These are phyloP conservation scores for Eutypella sp. DNA, from an alignment of 2,329 filamentous ascomycete genomes.

Conservation along the genomic window DNA sequence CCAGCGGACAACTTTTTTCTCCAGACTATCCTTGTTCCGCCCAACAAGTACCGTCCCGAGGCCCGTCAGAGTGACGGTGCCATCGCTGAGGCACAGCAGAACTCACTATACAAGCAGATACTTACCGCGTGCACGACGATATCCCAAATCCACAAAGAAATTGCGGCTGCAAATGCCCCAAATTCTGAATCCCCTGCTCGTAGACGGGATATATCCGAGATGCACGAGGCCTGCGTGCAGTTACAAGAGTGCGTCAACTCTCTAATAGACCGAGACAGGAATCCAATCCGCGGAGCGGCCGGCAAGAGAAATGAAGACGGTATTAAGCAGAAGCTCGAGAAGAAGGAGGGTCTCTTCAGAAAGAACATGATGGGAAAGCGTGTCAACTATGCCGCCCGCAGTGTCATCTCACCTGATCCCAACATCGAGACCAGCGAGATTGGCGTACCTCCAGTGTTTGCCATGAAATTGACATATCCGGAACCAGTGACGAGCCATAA, in stretches of 20 bases:
- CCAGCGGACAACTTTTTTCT: slow-evolving; percentile 92
- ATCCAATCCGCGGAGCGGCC: slow-evolving; percentile 72
- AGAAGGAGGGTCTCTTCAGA: slow-evolving; percentile 96
- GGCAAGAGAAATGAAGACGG: slow-evolving; percentile 80
- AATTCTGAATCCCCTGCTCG: slow-evolving; percentile 31
- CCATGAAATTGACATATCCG: slow-evolving; percentile 90
- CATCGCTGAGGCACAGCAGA: slow-evolving; percentile 84
- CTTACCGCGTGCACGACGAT: slow-evolving; percentile 70
- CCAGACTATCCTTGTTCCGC: slow-evolving; percentile 78
- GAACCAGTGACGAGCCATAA: slow-evolving; percentile 98
- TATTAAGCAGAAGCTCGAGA: slow-evolving; percentile 96
- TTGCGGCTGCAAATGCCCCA: slow-evolving; percentile 43
- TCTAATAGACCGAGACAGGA: slow-evolving; percentile 86
- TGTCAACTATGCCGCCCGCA: slow-evolving; percentile 95
- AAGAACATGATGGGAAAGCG: slow-evolving; percentile 99
- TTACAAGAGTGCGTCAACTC: slow-evolving; percentile 89
- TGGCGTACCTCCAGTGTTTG: slow-evolving; percentile 96
- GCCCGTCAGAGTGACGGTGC: slow-evolving; percentile 74
- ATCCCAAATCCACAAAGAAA: slow-evolving; percentile 67
- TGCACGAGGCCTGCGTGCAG: slow-evolving; percentile 76
- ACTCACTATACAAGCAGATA: slow-evolving; percentile 81
- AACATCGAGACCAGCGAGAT: slow-evolving; percentile 99
- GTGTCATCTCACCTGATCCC: slow-evolving; percentile 95
- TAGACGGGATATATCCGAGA: slow-evolving; percentile 63
- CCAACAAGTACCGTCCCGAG: slow-evolving; percentile 86